phyloP scores from a whole-genome alignment of 257 asterid species.

The Plectranthus barbatus region DNA sequence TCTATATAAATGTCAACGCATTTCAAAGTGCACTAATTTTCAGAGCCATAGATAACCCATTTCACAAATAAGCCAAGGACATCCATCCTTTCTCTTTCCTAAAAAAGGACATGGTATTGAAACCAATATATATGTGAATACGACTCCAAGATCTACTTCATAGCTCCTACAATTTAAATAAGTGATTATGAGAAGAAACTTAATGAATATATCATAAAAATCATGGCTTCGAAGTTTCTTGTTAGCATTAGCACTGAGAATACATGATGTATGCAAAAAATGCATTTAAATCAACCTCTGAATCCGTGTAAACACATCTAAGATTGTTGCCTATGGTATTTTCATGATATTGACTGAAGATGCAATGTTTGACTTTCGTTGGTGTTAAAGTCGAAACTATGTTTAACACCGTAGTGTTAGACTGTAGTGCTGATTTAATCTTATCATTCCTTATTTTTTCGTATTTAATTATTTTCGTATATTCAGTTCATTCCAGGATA shows the following conservation, averaged over 20 bases:
- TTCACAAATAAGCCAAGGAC: constrained; percentile 73
- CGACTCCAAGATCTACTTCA: constrained; percentile 14
- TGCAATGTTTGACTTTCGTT: too few relatives aligned
- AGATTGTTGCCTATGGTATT: too few relatives aligned
- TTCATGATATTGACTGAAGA: too few relatives aligned
- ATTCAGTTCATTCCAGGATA: too few relatives aligned
- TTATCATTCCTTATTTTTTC: too few relatives aligned
- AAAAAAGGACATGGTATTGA: constrained; percentile 17
- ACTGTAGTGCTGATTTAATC: too few relatives aligned
- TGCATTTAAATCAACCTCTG: too few relatives aligned
- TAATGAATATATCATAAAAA: too few relatives aligned
- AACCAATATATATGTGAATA: constrained; percentile 28
- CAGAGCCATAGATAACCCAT: constrained; percentile 62
- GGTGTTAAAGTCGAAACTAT: too few relatives aligned
- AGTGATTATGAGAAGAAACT: constrained; percentile 8
- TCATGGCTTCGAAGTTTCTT: constrained; percentile 2
- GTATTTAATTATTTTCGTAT: too few relatives aligned
- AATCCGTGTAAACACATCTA: too few relatives aligned
- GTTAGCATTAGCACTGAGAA: constrained; percentile 10
- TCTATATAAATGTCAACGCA: constrained; percentile 34
- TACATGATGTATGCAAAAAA: background rate
- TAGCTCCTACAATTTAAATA: constrained; percentile 29
- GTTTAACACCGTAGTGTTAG: too few relatives aligned
- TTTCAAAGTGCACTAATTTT: constrained; percentile 65
- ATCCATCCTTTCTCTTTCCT: constrained; percentile 45